These are phyloP conservation scores for Chytriomyces hyalinus DNA, from an alignment of 192 early-diverging fungal species.

Conservation along the genomic window DNA sequence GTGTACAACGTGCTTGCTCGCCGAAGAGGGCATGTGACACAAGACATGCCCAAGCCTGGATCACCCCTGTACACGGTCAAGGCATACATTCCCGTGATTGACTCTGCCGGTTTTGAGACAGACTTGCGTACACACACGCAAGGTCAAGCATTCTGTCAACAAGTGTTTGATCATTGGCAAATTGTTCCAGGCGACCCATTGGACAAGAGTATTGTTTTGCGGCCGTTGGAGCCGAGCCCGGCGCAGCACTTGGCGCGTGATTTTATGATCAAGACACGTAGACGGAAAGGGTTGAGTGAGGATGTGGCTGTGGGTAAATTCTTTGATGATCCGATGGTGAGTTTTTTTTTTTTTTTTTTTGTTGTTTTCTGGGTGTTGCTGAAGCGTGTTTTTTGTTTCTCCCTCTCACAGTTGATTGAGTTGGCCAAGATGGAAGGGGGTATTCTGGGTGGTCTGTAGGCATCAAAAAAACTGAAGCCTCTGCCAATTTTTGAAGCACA, in stretches of 20 bases:
- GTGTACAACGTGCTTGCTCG: constrained; percentile 94
- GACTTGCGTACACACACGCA: constrained; percentile 95
- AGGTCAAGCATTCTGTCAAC: constrained; percentile 97
- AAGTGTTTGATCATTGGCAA: constrained; percentile 99
- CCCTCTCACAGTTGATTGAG: constrained; percentile 34
- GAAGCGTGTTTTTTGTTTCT: neutral
- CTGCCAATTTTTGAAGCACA: no score
- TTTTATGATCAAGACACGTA: constrained; percentile 98
- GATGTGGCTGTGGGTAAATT: constrained; percentile 66
- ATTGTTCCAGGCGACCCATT: constrained; percentile 97
- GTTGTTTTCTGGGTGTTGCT: neutral
- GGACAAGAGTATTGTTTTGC: constrained; percentile 82
- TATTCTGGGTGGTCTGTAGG: constrained; percentile 17
- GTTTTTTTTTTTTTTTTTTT: neutral
- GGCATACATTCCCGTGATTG: constrained; percentile 94
- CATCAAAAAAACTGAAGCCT: no score
- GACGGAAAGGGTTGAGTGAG: constrained; percentile 79
- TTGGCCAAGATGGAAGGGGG: constrained; percentile 51
- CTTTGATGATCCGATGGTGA: constrained; percentile 62
- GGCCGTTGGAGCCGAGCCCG: constrained; percentile 89
- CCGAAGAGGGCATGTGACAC: constrained; percentile 90
- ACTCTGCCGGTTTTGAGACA: constrained; percentile 95
- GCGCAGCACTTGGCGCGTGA: constrained; percentile 90
- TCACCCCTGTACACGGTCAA: constrained; percentile 93
- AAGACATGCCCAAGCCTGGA: constrained; percentile 92